Evolutionary conservation across 495 filamentous ascomycete genomes (phyloP), one percentile per base, ranked within the genome.

Genomic region (Cryomyces minteri): DNA sequence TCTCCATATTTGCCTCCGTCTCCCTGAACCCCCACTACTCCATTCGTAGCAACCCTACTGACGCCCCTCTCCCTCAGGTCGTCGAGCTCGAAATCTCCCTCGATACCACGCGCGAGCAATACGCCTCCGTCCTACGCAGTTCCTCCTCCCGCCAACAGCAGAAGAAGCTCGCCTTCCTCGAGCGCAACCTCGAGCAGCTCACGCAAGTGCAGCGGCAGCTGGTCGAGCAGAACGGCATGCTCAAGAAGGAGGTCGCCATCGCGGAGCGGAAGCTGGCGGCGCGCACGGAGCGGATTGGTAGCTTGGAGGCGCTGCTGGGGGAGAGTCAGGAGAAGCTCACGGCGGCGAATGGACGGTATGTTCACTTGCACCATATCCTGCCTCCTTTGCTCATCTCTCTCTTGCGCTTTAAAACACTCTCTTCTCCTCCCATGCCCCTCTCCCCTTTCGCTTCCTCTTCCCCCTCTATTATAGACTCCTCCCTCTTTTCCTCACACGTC

Each of bases 131-230:
- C 40, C 74, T 98, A 34, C 79, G 88, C 31, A 83, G 83, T 14
- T 93, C 84, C 45, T 96, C 96, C 70, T 95, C 92, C 69, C 82
- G 88, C 34, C 86, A 88, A 25, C 90, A 98, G 65, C 90, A 96
- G 63, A 98, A 98, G 78, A 98, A 96, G 73, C 95, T 98, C 84
- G 90, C 88, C 5, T 98, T 98, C 76, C 67, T 98, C 39, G 92
- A 98, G 65, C 81, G 90, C 57, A 98, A 98, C 61, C 75, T 98
- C 11, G 90, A 98, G 65, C 92, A 96, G 64, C 71, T 98, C 37
- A 98, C 92, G 0, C 82, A 90, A 55, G 92, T 98, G 45, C 90
- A 98, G 61, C 76, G 90, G 25, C 92, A 98, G 68, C 74, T 98
- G 6, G 90, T 98, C 29, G 90, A 98, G 64, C 90, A 98, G 63